A percentile compares a stretch with the other conserved stretches of the same genome.
Evolutionary conservation across 2,329 filamentous ascomycete genomes (phyloP).

Genomic region (Cladosporium sphaerospermum): DNA sequence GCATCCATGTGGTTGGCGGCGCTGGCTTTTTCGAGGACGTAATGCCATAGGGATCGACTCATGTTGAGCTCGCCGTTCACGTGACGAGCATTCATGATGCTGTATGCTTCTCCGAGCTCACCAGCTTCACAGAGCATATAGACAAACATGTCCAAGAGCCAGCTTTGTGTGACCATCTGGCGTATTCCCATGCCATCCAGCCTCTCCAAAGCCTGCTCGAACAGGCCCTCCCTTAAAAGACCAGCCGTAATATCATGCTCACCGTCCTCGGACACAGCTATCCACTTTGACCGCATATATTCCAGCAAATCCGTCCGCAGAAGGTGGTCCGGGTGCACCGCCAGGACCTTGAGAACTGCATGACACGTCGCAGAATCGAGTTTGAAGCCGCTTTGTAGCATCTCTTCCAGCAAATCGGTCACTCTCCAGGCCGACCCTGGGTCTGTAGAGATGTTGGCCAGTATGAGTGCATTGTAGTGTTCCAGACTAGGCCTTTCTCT

Average conservation of each 20-base stretch:
- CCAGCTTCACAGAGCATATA: slow-evolving; percentile 64
- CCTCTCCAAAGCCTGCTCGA: slow-evolving; percentile 69
- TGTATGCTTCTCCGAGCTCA: slow-evolving; percentile 71
- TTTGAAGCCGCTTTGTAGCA: slow-evolving; percentile 56
- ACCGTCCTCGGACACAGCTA: slow-evolving; percentile 54
- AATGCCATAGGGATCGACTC: slow-evolving; percentile 57
- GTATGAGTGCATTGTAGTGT: slow-evolving; percentile 69
- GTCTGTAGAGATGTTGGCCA: slow-evolving; percentile 58
- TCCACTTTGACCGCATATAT: slow-evolving; percentile 70
- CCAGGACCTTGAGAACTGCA: slow-evolving; percentile 64
- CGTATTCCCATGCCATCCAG: slow-evolving; percentile 57
- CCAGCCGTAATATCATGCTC: slow-evolving; percentile 65
- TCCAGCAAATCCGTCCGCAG: slow-evolving; percentile 64
- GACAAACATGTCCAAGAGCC: slow-evolving; percentile 74
- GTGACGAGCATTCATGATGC: slow-evolving; percentile 57
- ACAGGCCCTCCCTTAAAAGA: slow-evolving; percentile 71
- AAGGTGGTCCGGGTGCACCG: slow-evolving; percentile 80
- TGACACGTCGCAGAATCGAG: slow-evolving; percentile 65
- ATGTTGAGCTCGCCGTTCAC: slow-evolving; percentile 38
- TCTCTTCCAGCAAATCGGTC: slow-evolving; percentile 61
- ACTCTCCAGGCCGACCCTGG: slow-evolving; percentile 63
- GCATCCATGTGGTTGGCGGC: slow-evolving; percentile 53
- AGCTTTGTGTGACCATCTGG: slow-evolving; percentile 37
- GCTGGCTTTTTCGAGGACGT: slow-evolving; percentile 70
- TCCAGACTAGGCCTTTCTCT: slow-evolving; percentile 49